phyloP scores from a whole-genome alignment of 139 green algal species.

The Haematococcus lacustris region DNA sequence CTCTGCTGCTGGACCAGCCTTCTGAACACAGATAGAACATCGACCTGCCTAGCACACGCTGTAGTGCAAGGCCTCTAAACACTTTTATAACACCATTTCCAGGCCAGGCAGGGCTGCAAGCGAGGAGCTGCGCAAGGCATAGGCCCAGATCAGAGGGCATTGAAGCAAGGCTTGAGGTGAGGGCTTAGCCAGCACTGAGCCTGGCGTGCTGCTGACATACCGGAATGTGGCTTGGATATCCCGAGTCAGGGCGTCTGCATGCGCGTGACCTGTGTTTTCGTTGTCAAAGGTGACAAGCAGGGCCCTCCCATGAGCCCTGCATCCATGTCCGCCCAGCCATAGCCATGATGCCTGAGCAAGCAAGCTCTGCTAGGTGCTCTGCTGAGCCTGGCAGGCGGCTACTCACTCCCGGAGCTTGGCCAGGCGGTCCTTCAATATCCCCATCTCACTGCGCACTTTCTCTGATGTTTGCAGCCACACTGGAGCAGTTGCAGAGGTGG shows the following conservation, averaged over 20 bases:
- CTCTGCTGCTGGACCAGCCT: neutral
- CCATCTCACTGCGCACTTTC: slow-evolving; percentile 39
- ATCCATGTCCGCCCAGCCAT: neutral
- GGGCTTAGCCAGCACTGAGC: neutral
- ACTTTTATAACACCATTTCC: too few species aligned
- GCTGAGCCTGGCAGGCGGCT: neutral
- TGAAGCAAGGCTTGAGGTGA: neutral
- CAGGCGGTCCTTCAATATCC: slow-evolving; percentile 39
- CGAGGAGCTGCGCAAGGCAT: neutral
- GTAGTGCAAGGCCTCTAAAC: too few species aligned
- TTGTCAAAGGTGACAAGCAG: slow-evolving; percentile 48
- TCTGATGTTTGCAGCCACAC: slow-evolving; percentile 43
- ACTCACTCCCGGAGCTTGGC: slow-evolving; percentile 47
- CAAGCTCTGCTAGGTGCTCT: neutral
- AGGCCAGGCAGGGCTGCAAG: too few species aligned
- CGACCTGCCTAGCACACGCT: neutral
- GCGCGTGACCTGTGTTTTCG: slow-evolving; percentile 22
- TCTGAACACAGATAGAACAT: neutral
- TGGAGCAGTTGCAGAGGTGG: slow-evolving; percentile 14
- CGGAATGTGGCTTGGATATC: slow-evolving; percentile 31
- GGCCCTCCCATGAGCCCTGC: slow-evolving; percentile 43
- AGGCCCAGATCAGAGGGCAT: neutral
- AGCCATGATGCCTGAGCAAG: neutral
- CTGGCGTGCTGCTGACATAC: neutral
- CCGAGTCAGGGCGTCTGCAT: slow-evolving; percentile 38